phyloP scores from a whole-genome alignment of 805 yeast species.

The Isabelozyma gotoi region DNA sequence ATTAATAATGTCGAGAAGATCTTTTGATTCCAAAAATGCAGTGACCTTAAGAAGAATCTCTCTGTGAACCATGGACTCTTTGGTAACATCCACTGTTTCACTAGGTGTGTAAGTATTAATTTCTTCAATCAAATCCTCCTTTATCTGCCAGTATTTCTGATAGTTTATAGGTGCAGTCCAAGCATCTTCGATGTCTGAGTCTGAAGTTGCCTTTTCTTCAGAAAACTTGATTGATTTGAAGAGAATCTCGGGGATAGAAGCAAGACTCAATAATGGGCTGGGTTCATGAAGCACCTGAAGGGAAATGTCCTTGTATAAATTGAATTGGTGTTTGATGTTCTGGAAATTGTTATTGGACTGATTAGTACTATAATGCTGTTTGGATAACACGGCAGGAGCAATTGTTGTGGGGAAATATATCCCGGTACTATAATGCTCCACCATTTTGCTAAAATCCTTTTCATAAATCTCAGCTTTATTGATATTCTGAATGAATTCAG shows the following conservation, averaged over 20 bases:
- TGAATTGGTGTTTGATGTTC: constrained; percentile 36
- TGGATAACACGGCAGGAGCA: constrained; percentile 25
- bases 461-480: constrained; percentile 18
- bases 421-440: constrained; percentile 32
- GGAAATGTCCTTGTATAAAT: constrained; percentile 40
- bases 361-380: constrained; percentile 19
- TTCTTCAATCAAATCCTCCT: constrained; percentile 23
- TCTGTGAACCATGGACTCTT: constrained; percentile 21
- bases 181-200: constrained; percentile 2
- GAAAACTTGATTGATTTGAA: constrained; percentile 18
- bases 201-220: constrained; percentile 9
- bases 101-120: constrained; percentile 17
- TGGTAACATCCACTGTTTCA: constrained; percentile 8
- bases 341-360: constrained; percentile 35
- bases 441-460: constrained; percentile 22
- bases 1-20: constrained; percentile 17
- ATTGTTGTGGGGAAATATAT: constrained; percentile 37
- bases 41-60: constrained; percentile 18
- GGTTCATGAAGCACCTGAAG: constrained; percentile 25
- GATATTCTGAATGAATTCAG: constrained; percentile 15
- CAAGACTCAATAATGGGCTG: constrained; percentile 17
- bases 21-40: constrained; percentile 7
- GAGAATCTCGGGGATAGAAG: constrained; percentile 34
- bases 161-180: constrained; percentile 35
- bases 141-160: constrained; percentile 34